Evolutionary conservation across 352 stramenopile species (phyloP).

Genomic region (Pythium phragmitis): DNA sequence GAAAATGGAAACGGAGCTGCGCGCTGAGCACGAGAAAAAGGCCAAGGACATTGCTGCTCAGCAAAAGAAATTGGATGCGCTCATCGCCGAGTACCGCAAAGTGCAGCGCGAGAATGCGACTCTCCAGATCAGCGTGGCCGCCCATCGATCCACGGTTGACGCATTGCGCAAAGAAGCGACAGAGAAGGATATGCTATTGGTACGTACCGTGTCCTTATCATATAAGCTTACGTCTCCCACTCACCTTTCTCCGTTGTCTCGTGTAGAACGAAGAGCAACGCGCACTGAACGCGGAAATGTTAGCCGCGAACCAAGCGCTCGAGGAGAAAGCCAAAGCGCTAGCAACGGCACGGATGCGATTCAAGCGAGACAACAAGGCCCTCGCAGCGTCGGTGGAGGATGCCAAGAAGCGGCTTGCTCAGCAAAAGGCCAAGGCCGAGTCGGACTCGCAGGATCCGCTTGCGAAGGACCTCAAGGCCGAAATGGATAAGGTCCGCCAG

Average conservation of each 20-base stretch:
- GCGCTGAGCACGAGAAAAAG: constrained; percentile 73
- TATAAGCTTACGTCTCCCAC: not conserved
- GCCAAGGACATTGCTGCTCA: constrained; percentile 64
- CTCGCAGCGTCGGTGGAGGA: constrained; percentile 73
- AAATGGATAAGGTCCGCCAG: constrained; percentile 85
- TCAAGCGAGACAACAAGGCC: constrained; percentile 88
- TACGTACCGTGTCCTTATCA: constrained; percentile 30
- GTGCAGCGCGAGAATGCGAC: constrained; percentile 81
- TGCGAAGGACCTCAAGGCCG: constrained; percentile 76
- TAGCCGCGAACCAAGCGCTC: constrained; percentile 78
- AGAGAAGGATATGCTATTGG: constrained; percentile 85
- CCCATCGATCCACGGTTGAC: constrained; percentile 68
- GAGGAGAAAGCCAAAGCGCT: constrained; percentile 88
- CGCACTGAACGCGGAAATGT: constrained; percentile 80
- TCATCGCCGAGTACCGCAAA: constrained; percentile 82
- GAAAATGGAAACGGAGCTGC: constrained; percentile 68
- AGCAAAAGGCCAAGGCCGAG: constrained; percentile 78
- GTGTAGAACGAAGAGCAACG: constrained; percentile 87
- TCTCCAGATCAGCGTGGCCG: constrained; percentile 60
- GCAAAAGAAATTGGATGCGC: constrained; percentile 77
- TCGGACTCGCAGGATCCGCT: constrained; percentile 73
- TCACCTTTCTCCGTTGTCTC: not conserved
- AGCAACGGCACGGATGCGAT: constrained; percentile 84
- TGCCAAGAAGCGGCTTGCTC: constrained; percentile 78
- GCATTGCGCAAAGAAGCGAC: constrained; percentile 83